phyloP scores from a whole-genome alignment of 2,329 filamentous ascomycete genomes.

The Pseudogymnoascus sp. region DNA sequence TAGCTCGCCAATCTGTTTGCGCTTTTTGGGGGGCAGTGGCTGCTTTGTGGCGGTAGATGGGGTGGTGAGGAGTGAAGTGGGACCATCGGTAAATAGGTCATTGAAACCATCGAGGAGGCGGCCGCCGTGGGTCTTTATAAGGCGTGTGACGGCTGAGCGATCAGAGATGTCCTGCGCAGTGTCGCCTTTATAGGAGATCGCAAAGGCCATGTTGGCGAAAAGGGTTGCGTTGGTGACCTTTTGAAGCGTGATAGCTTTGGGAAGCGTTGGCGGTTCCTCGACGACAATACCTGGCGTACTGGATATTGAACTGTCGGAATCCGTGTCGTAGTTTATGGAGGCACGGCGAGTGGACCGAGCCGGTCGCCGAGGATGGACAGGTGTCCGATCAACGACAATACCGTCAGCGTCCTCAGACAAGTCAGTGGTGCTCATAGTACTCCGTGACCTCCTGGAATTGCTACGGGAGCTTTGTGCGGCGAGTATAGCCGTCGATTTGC shows the following conservation, averaged over 20 bases:
- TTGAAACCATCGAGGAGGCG: constrained; percentile 71
- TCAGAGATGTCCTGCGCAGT: constrained; percentile 39
- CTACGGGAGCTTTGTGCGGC: neutral
- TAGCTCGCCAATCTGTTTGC: neutral
- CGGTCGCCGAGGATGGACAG: neutral
- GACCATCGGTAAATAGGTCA: constrained; percentile 56
- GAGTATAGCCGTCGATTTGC: neutral
- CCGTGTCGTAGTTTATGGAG: neutral
- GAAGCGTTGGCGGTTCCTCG: neutral
- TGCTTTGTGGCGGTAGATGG: constrained; percentile 9
- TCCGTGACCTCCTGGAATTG: neutral
- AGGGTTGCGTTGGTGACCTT: neutral
- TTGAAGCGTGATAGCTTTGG: neutral
- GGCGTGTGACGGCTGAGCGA: constrained; percentile 41
- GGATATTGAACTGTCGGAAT: neutral
- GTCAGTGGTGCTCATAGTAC: neutral
- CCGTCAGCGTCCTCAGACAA: neutral
- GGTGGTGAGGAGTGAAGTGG: constrained; percentile 23
- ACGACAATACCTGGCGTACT: neutral
- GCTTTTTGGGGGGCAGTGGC: constrained; percentile 12
- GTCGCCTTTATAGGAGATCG: constrained; percentile 61
- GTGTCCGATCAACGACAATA: neutral
- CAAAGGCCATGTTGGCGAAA: constrained; percentile 81
- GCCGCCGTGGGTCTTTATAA: constrained; percentile 67
- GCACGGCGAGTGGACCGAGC: neutral